phyloP scores from a whole-genome alignment of 257 asterid species.

The Plectranthus barbatus region DNA sequence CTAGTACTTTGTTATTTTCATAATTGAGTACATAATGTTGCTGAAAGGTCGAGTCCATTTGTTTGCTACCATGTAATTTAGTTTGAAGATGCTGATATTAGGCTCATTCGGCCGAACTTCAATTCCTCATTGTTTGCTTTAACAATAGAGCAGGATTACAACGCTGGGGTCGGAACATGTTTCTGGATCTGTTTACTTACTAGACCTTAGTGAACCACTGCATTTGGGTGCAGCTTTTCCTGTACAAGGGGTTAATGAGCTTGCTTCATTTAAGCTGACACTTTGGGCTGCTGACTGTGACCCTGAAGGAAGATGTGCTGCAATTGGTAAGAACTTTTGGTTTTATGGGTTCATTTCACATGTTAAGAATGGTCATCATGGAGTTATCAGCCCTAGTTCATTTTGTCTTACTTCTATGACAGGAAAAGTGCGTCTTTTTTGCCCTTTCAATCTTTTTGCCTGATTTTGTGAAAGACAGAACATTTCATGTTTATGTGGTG shows the following conservation, averaged over 20 bases:
- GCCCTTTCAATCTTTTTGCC: background rate
- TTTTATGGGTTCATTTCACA: background rate
- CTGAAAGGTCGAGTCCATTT: background rate
- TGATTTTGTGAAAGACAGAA: background rate
- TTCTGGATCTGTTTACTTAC: constrained; percentile 61
- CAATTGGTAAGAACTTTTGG: constrained; percentile 49
- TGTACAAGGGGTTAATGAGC: constrained; percentile 17
- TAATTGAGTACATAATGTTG: constrained; percentile 4
- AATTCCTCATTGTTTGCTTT: constrained; percentile 23
- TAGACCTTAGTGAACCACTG: constrained; percentile 54
- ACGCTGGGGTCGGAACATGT: constrained; percentile 70
- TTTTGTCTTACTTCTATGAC: background rate
- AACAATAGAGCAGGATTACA: constrained; percentile 53
- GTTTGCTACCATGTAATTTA: background rate
- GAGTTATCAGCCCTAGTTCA: background rate
- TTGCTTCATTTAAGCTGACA: constrained; percentile 51
- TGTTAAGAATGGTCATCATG: background rate
- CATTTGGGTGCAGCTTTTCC: constrained; percentile 24
- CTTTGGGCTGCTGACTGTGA: constrained; percentile 77
- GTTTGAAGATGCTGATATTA: background rate
- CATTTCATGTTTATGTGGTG: background rate
- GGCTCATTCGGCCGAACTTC: background rate
- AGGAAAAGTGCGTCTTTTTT: background rate
- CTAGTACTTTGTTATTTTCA: constrained; percentile 1
- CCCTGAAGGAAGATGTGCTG: constrained; percentile 48